Conservation (phyloP, 495 filamentous ascomycete species). For the Neurospora sp. region DNA sequence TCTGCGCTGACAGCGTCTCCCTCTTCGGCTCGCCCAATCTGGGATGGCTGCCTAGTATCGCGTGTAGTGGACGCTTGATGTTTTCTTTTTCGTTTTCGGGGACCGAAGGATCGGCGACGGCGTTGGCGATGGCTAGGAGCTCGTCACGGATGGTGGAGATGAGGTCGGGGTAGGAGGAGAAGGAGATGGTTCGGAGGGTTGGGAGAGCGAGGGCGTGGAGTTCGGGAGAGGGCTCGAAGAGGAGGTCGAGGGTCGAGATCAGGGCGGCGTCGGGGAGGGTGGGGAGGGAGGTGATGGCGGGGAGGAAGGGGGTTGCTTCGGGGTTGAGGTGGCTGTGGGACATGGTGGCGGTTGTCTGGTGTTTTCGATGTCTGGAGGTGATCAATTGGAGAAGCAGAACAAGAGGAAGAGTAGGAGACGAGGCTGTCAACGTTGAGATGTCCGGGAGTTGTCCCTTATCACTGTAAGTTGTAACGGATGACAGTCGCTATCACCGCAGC, state of each 20-base stretch:
- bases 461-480: neutral
- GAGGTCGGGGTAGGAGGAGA: constrained; percentile 30
- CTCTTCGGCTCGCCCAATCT: constrained; percentile 69
- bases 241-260: constrained; percentile 59
- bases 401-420: neutral
- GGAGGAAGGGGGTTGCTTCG: constrained; percentile 20
- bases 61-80: constrained; percentile 25
- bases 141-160: constrained; percentile 37
- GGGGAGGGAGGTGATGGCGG: constrained; percentile 23
- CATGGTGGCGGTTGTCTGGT: neutral
- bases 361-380: neutral
- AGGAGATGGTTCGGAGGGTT: constrained; percentile 50
- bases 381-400: neutral
- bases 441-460: neutral
- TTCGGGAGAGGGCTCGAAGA: constrained; percentile 77
- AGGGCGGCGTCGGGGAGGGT: constrained; percentile 42
- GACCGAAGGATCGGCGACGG: constrained; percentile 1
- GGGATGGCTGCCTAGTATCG: constrained; percentile 80
- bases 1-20: constrained; percentile 51
- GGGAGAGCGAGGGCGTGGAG: constrained; percentile 64
- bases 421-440: neutral
- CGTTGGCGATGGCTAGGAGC: constrained; percentile 37
- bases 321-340: constrained; percentile 8
- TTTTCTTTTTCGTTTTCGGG: constrained; percentile 1
- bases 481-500: neutral